Evolutionary conservation across 2,329 filamentous ascomycete genomes (phyloP), one percentile per base, ranked within the genome.

Genomic region (Sclerotinia borealis): DNA sequence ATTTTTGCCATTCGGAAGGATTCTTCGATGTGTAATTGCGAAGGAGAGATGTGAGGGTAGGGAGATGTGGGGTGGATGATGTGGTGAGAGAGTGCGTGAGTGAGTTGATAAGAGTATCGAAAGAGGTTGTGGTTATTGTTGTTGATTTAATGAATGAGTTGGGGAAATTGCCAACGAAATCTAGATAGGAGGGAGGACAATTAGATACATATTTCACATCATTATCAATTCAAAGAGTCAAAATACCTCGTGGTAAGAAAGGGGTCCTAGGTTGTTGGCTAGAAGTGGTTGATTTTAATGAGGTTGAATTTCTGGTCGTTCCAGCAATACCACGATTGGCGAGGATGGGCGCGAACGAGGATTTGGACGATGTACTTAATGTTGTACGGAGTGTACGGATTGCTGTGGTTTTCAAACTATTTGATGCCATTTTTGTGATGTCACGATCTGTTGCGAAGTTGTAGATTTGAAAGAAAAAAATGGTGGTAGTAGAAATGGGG

Each of bases 1-100:
- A 96, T 68, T 80, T 81, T 59, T 79, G 75, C 93, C 93, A 97
- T 64, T 93, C 55, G 1, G 48, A 9, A 2, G 65, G 39, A 22
- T 70, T 51, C 1, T 70, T 51, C 1, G 72, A 70, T 4, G 52
- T 63, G 45, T 73, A 73, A 31, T 56, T 25, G 9, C 64, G 64
- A 1, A 72, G 64, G 25, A 72, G 56, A 2, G 31, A 22, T 27
- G 66, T 66, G 5, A 71, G 64, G 10, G 56, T 52, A 11, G 65
- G 70, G 25, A 70, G 63, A 29, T 65, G 52, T 4, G 70, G 65
- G 27, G 55, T 39, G 27, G 63, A 45, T 6, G 64, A 63, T 17
- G 63, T 66, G 36, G 60, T 65, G 3, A 71, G 65, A 27, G 52
- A 59, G 27, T 59, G 29, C 3, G 65, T 69, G 13, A 70, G 49